Evolutionary conservation across 2,329 filamentous ascomycete genomes (phyloP).

Genomic region (Rhynchosporium secalis): DNA sequence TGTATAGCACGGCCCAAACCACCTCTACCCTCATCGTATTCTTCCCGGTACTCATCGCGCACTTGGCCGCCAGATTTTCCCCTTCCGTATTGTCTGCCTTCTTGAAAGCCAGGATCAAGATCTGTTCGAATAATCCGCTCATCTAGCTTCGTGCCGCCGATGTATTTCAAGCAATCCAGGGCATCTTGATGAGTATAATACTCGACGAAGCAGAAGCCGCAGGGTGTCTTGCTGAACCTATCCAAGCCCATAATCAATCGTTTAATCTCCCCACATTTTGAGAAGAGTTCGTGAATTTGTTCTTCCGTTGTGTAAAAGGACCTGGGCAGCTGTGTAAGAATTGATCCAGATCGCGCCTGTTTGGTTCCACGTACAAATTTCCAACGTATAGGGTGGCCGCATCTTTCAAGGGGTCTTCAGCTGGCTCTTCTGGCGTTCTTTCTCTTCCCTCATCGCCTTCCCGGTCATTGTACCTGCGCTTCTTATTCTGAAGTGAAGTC

Average conservation of each 20-base stretch:
- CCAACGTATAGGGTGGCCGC: conserved; percentile 97
- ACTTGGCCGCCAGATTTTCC: conserved; percentile 97
- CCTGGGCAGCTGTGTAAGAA: conserved; percentile 45
- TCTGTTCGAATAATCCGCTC: conserved; percentile 96
- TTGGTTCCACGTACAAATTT: conserved; percentile 67
- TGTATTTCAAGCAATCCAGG: conserved; percentile 97
- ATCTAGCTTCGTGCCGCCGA: conserved; percentile 96
- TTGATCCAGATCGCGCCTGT: conserved; percentile 12
- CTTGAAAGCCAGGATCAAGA: conserved; percentile 91
- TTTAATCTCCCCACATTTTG: conserved; percentile 97
- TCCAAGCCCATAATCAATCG: conserved; percentile 97
- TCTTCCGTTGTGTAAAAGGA: conserved; percentile 99
- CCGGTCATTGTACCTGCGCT: conserved; percentile 55
- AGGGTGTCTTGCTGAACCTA: conserved; percentile 95
- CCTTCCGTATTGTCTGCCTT: conserved; percentile 92
- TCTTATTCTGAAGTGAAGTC: conserved; percentile 49
- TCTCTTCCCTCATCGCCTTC: conserved; percentile 54
- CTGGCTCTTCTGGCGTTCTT: conserved; percentile 52
- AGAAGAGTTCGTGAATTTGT: conserved; percentile 96
- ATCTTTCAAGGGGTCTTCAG: conserved; percentile 76
- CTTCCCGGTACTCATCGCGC: conserved; percentile 94
- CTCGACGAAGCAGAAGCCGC: conserved; percentile 99
- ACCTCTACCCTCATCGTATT: conserved; percentile 92
- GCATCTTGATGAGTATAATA: conserved; percentile 98
- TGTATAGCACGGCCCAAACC: conserved; percentile 80